A percentile compares a stretch with the other conserved stretches of the same genome.
Conservation (phyloP, 257 asterid genomes). For the Cinchona pubescens region DNA sequence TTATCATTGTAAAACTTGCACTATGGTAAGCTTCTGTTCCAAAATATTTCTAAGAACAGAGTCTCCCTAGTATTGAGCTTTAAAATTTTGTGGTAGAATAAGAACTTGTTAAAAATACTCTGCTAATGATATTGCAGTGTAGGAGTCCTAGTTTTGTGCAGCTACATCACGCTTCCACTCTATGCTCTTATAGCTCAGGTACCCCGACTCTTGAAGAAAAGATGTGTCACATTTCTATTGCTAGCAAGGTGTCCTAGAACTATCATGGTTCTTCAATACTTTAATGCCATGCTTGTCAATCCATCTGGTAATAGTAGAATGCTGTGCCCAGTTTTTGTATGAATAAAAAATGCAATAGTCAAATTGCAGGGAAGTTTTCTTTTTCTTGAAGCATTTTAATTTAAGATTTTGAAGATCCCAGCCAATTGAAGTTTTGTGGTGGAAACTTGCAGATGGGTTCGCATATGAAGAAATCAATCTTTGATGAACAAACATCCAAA, state of each 20-base stretch:
- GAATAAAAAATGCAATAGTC: background rate
- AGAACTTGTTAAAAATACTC: background rate
- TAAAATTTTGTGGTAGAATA: background rate
- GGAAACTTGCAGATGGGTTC: slow-evolving; percentile 67
- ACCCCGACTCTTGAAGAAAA: background rate
- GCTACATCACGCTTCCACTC: slow-evolving; percentile 87
- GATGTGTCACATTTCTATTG: background rate
- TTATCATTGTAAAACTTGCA: slow-evolving; percentile 53
- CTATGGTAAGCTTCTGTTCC: slow-evolving; percentile 52
- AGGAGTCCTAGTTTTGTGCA: slow-evolving; percentile 63
- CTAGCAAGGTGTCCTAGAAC: background rate
- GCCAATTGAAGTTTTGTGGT: background rate
- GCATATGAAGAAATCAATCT: slow-evolving; percentile 75
- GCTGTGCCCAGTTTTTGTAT: background rate
- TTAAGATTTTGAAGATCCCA: background rate
- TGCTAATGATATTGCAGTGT: slow-evolving; percentile 45
- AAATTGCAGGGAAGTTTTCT: background rate
- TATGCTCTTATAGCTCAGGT: slow-evolving; percentile 90
- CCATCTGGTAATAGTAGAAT: background rate
- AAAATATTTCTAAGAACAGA: background rate
- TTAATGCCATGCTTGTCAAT: background rate
- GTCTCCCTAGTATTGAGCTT: background rate
- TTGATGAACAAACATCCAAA: slow-evolving; percentile 86
- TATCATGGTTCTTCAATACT: background rate
- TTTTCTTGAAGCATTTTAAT: background rate